Percentiles rank a stretch among this genome's conserved stretches.
These are phyloP conservation scores for Aspergillus fumigatus DNA, from an alignment of 2,329 filamentous ascomycete genomes.

Conservation along the genomic window DNA sequence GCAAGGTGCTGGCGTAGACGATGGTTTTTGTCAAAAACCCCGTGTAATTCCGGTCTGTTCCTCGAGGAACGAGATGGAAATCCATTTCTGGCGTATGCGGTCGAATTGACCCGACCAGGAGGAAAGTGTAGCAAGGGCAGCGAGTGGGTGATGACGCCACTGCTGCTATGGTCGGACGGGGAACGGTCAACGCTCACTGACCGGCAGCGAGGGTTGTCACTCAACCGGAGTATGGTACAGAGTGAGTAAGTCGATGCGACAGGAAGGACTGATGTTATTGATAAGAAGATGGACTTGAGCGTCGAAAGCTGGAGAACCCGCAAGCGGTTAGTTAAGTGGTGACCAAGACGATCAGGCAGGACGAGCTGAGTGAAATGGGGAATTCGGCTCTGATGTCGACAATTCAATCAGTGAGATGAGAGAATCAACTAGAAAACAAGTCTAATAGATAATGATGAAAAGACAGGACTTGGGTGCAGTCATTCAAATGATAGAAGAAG, in stretches of 20 bases:
- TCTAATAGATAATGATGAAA: background rate
- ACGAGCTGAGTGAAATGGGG: background rate
- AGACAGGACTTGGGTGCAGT: background rate
- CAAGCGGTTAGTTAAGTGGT: background rate
- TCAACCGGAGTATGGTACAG: background rate
- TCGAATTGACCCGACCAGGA: no score
- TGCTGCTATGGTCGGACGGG: background rate
- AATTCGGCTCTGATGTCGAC: background rate
- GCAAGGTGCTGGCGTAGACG: conserved; percentile 42
- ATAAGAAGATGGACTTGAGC: background rate
- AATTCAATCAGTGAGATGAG: background rate
- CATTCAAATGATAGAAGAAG: background rate
- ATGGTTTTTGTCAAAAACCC: conserved; percentile 47
- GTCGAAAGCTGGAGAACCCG: background rate
- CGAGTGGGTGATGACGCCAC: background rate
- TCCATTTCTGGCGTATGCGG: conserved; percentile 31
- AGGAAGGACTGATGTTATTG: background rate
- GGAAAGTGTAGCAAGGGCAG: background rate
- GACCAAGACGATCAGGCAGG: background rate
- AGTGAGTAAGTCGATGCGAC: background rate
- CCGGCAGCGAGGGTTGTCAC: background rate
- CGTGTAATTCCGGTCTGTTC: conserved; percentile 42
- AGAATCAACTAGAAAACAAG: background rate
- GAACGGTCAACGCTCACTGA: background rate
- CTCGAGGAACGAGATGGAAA: conserved; percentile 41